Evolutionary conservation across 2,329 filamentous ascomycete species (phyloP), one percentile per base, ranked within the genome.

Genomic region (Magnaporthiopsis poae): DNA sequence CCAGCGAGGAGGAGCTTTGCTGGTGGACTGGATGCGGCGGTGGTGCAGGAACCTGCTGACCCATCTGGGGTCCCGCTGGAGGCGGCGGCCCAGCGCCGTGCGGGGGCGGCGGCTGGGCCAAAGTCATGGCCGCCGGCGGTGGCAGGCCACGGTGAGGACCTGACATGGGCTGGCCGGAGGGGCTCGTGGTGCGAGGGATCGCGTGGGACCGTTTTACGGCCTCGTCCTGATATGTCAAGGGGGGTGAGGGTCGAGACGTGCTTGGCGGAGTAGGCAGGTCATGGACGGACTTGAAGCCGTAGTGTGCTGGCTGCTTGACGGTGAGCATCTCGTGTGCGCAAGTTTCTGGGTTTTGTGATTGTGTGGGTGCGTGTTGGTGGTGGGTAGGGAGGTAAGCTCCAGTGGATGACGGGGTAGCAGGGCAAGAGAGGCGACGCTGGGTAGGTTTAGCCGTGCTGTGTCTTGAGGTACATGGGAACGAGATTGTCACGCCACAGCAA

Each of bases 91-190:
- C 60, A 33, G 25, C 60, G 29, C 60, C 60, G n/a, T 68, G 69
- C 67, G 63, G 69, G 62, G 67, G 66, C 15, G 69, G 70, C n/a
- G 70, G 63, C 52, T 65, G 63, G 63, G 86, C 80, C 70, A 88
- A 77, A 72, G 84, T 82, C 84, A 89, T 85, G 75, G 85, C 84
- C 72, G 86, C 84, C 77, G 88, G 87, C 67, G 85, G 85, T 75
- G 89, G 89, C 80, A 91, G 79, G 72, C 86, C 86, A 77, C 88
- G 86, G 77, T 88, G 88, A 76, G 87, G 84, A 73, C 83, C 85
- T 74, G 88, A 88, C 88, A 91, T 91, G 76, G 79, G 79, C 79
- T 83, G 80, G 72, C 76, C 76, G 68, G 64, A 63, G 68, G 82
- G 79, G 74, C 81, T 83, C 73, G 80, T 77, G 72, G 78, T 80